These are phyloP conservation scores for Ophiostoma perfectum DNA, from an alignment of 2,329 filamentous ascomycete species.

Conservation along the genomic window DNA sequence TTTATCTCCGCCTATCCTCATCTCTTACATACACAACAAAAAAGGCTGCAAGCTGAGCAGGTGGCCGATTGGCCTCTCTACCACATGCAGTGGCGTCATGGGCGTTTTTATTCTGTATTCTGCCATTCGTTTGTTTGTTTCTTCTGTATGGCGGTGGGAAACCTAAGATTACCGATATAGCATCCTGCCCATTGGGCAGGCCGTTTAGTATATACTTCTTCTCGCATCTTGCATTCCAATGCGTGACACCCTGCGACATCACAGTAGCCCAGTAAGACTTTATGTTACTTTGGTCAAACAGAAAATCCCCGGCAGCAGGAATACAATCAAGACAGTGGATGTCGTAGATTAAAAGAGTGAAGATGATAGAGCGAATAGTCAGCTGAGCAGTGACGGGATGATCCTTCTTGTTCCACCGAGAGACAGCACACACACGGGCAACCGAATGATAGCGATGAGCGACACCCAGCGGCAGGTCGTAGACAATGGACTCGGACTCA, in stretches of 20 bases:
- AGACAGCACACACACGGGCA: not conserved
- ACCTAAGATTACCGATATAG: not conserved
- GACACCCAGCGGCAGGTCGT: not conserved
- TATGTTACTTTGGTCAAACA: too few relatives aligned
- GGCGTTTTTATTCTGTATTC: constrained; percentile 19
- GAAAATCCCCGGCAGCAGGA: too few relatives aligned
- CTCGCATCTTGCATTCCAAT: too few relatives aligned
- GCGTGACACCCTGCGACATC: too few relatives aligned
- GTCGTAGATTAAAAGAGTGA: not conserved
- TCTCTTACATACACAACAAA: constrained; percentile 5
- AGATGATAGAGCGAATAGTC: not conserved
- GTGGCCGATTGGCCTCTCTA: not conserved
- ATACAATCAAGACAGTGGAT: not conserved
- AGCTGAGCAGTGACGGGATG: too few relatives aligned
- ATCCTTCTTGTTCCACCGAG: not conserved
- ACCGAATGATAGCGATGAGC: not conserved
- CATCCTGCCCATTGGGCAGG: not conserved
- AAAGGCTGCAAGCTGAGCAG: not conserved
- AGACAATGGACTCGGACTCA: not conserved
- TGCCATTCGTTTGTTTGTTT: constrained; percentile 10
- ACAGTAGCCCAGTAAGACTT: too few relatives aligned
- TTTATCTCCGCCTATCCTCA: not conserved
- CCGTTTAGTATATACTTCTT: not conserved
- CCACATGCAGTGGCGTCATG: constrained; percentile 20
- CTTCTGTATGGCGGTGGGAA: constrained; percentile 3